Percentiles rank a stretch among this genome's conserved stretches.
Evolutionary conservation across 1,284 basidiomycete species (phyloP).

Genomic region (Baeospora myosura): DNA sequence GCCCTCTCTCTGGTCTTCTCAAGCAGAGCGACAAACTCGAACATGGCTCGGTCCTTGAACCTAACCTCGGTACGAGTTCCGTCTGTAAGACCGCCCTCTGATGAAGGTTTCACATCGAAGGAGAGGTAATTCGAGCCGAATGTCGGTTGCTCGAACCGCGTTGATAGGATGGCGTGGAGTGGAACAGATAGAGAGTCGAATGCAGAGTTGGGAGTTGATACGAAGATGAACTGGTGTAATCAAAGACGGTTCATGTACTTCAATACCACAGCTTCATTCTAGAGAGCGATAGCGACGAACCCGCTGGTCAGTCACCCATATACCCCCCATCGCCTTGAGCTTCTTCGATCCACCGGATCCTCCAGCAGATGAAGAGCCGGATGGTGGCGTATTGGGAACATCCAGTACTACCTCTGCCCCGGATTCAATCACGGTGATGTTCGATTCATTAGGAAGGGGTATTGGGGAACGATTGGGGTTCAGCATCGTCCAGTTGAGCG

Average conservation of each 20-base stretch:
- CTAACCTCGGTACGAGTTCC: constrained; percentile 63
- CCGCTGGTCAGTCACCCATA: constrained; percentile 64
- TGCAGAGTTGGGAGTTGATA: constrained; percentile 33
- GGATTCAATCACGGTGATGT: constrained; percentile 45
- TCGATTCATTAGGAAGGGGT: constrained; percentile 57
- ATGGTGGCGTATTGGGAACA: constrained; percentile 47
- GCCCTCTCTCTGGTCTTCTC: constrained; percentile 71
- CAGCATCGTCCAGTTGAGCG: constrained; percentile 73
- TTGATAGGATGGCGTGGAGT: constrained; percentile 54
- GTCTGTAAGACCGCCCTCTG: constrained; percentile 50
- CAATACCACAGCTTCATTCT: neutral
- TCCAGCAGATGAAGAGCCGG: constrained; percentile 33
- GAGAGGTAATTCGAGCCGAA: constrained; percentile 62
- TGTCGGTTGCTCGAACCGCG: constrained; percentile 67
- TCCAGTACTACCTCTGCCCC: constrained; percentile 51
- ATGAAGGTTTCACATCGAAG: constrained; percentile 58
- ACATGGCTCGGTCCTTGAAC: constrained; percentile 60
- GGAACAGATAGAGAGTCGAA: constrained; percentile 52
- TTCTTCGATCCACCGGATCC: constrained; percentile 48
- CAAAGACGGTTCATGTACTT: constrained; percentile 1
- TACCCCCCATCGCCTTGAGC: constrained; percentile 49
- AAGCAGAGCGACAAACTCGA: constrained; percentile 60
- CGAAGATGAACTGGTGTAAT: constrained; percentile 55
- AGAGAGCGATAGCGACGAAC: constrained; percentile 33
- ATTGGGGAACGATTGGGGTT: constrained; percentile 46